Percentiles rank a stretch among this genome's conserved stretches.
phyloP scores from a whole-genome alignment of 1,284 basidiomycete species.

The Termitomyces sp. region DNA sequence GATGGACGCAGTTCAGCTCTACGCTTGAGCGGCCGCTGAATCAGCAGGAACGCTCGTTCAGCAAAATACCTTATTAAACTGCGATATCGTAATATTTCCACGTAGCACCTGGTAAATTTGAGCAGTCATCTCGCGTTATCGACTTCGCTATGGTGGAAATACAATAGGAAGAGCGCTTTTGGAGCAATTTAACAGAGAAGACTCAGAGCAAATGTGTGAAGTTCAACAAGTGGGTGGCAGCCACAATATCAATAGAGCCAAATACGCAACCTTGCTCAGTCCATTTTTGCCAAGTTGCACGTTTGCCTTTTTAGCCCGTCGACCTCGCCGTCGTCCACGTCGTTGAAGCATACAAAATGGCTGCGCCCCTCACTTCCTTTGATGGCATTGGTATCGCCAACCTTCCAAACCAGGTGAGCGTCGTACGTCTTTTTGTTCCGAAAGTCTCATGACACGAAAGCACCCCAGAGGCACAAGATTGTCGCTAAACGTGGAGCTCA shows the following conservation, averaged over 20 bases:
- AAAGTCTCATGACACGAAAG: constrained; percentile 13
- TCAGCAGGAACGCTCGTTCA: no score
- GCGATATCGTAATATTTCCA: no score
- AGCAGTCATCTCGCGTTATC: no score
- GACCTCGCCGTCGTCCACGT: constrained; percentile 29
- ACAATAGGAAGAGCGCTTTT: no score
- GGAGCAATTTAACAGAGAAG: no score
- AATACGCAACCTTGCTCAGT: constrained; percentile 10
- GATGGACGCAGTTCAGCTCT: neutral
- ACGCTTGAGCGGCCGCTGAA: no score
- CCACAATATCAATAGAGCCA: constrained; percentile 15
- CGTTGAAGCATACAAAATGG: constrained; percentile 29
- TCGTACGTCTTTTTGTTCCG: constrained; percentile 3
- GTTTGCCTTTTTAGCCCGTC: constrained; percentile 21
- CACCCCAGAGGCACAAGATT: constrained; percentile 80
- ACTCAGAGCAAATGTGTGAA: neutral
- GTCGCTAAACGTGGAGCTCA: constrained; percentile 96
- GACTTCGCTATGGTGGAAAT: no score
- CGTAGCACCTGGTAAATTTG: no score
- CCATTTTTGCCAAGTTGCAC: constrained; percentile 21
- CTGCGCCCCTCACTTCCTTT: constrained; percentile 33
- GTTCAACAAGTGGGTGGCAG: neutral
- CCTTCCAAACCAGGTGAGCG: constrained; percentile 92
- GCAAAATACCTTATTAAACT: no score
- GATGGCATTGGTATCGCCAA: constrained; percentile 89